These are phyloP conservation scores for Pythium myriotylum DNA, from an alignment of 352 stramenopile genomes.

Conservation along the genomic window DNA sequence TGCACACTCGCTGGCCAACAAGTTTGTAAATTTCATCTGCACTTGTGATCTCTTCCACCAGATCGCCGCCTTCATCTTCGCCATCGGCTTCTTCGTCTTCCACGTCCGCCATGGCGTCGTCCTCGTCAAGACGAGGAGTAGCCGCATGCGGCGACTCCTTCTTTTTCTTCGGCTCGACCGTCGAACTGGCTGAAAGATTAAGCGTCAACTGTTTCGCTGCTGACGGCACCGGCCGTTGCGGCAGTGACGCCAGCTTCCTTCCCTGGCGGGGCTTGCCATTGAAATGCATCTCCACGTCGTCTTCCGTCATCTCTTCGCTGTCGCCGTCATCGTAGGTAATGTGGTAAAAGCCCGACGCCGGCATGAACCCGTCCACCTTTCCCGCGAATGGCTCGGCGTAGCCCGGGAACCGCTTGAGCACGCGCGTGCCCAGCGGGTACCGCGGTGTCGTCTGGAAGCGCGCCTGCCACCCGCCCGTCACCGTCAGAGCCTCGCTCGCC, in stretches of 20 bases:
- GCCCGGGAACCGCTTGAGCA: conserved; percentile 71
- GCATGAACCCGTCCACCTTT: conserved; percentile 55
- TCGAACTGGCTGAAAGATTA: neutral
- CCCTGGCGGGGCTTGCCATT: conserved; percentile 16
- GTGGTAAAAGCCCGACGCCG: conserved; percentile 66
- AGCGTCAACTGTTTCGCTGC: neutral
- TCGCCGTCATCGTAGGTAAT: conserved; percentile 80
- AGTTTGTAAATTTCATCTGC: conserved; percentile 49
- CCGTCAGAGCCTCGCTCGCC: neutral
- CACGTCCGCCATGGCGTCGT: conserved; percentile 26
- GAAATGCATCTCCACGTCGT: conserved; percentile 57
- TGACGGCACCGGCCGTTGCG: neutral
- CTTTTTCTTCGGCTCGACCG: neutral
- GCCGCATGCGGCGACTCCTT: too few species aligned
- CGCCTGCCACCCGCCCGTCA: conserved; percentile 31
- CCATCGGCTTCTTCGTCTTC: conserved; percentile 28
- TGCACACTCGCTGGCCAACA: conserved; percentile 48
- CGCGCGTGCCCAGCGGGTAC: conserved; percentile 62
- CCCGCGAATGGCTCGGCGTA: conserved; percentile 61
- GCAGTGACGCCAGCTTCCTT: neutral
- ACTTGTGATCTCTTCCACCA: neutral
- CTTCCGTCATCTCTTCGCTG: conserved; percentile 82
- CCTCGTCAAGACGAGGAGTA: neutral
- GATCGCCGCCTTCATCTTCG: conserved; percentile 5
- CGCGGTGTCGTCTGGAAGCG: conserved; percentile 50